A percentile compares a stretch with the other conserved stretches of the same genome.
These are phyloP conservation scores for Hapsidospora chrysogenum DNA, from an alignment of 495 filamentous ascomycete species.

Conservation along the genomic window DNA sequence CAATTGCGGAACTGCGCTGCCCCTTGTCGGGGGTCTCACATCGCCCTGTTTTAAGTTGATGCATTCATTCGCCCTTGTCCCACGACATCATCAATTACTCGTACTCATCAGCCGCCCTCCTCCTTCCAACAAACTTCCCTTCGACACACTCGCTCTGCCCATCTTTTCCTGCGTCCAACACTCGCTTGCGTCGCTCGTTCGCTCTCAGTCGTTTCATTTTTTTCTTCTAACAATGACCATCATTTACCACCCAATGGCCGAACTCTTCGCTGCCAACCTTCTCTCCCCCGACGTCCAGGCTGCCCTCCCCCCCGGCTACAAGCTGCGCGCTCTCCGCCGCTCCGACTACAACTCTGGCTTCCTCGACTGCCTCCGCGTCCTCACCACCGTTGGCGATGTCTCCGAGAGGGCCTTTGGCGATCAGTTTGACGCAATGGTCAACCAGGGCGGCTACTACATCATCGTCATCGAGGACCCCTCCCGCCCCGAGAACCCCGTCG, in stretches of 20 bases:
- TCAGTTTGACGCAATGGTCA: constrained; percentile 71
- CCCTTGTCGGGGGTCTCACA: too few relatives aligned
- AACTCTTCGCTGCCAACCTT: constrained; percentile 61
- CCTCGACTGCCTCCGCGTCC: constrained; percentile 75
- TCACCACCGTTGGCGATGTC: constrained; percentile 89
- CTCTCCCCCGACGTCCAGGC: constrained; percentile 60
- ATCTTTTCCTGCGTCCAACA: too few relatives aligned
- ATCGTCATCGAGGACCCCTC: constrained; percentile 63
- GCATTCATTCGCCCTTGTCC: too few relatives aligned
- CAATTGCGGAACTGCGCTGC: too few relatives aligned
- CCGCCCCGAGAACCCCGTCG: constrained; percentile 33
- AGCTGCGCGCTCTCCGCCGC: constrained; percentile 59
- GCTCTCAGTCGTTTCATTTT: too few relatives aligned
- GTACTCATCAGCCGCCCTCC: too few relatives aligned
- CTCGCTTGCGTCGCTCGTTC: too few relatives aligned
- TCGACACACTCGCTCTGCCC: too few relatives aligned
- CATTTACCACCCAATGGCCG: constrained; percentile 19
- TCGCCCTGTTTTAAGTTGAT: too few relatives aligned
- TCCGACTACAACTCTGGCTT: constrained; percentile 67
- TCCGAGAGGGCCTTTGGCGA: constrained; percentile 53
- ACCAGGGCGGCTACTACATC: constrained; percentile 68
- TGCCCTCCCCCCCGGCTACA: constrained; percentile 64
- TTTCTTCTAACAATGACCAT: too few relatives aligned
- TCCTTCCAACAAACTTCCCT: too few relatives aligned
- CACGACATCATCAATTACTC: too few relatives aligned